These are phyloP conservation scores for Quercus aquifolioides DNA, from an alignment of 306 rosid genomes.

Conservation along the genomic window DNA sequence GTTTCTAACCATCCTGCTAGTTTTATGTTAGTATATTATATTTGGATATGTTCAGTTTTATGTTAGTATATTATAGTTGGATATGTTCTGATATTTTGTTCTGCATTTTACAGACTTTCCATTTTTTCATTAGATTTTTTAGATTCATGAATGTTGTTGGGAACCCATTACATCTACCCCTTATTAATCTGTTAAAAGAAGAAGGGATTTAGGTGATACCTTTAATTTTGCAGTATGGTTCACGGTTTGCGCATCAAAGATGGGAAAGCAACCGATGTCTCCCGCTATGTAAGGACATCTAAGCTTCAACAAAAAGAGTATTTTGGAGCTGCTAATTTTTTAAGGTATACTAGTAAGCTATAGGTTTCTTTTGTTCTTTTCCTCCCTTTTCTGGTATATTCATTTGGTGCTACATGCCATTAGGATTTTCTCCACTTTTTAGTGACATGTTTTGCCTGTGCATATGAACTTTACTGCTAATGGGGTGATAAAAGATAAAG, in stretches of 20 bases:
- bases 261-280: slow-evolving; percentile 85
- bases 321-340: slow-evolving; percentile 79
- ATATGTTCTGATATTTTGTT: background rate
- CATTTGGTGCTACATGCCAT: background rate
- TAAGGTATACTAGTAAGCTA: slow-evolving; percentile 46
- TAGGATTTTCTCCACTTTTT: background rate
- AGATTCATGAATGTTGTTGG: background rate
- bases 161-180: background rate
- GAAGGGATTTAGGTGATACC: slow-evolving; percentile 8
- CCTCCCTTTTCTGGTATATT: background rate
- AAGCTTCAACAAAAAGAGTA: slow-evolving; percentile 86
- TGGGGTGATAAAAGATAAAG: background rate
- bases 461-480: background rate
- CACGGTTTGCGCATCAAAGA: slow-evolving; percentile 96
- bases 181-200: background rate
- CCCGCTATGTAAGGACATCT: slow-evolving; percentile 80
- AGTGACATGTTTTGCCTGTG: background rate
- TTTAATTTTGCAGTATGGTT: slow-evolving; percentile 66
- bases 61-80: background rate
- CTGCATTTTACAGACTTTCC: background rate
- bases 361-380: background rate
- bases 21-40: background rate
- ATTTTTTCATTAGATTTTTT: background rate
- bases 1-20: background rate
- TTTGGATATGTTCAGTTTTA: background rate